A percentile compares a stretch with the other conserved stretches of the same genome.
These are phyloP conservation scores for Trametes cinnabarina DNA, from an alignment of 768 basidiomycete genomes.

Conservation along the genomic window DNA sequence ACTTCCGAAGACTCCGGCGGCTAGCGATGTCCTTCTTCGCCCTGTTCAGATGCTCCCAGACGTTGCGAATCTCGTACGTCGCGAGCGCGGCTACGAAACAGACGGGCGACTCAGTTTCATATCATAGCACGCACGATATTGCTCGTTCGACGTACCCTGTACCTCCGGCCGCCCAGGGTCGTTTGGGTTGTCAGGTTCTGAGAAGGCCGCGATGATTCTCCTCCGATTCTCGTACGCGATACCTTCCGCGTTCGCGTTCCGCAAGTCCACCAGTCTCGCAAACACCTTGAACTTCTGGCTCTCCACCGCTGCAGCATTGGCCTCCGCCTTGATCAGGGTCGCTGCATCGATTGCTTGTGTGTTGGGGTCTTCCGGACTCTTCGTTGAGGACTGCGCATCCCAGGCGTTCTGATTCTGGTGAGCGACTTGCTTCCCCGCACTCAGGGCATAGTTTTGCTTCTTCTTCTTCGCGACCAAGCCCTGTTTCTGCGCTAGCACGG, in stretches of 20 bases:
- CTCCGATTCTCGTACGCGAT: constrained; percentile 84
- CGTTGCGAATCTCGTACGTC: constrained; percentile 80
- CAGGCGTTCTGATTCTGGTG: too few relatives aligned
- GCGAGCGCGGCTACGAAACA: constrained; percentile 73
- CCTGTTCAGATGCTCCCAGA: constrained; percentile 69
- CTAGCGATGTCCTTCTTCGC: constrained; percentile 77
- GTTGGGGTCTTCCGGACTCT: too few relatives aligned
- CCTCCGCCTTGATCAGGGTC: neutral
- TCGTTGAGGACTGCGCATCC: too few relatives aligned
- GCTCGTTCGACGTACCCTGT: constrained; percentile 64
- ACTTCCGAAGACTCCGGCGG: constrained; percentile 67
- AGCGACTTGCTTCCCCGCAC: too few relatives aligned
- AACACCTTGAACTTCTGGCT: constrained; percentile 52
- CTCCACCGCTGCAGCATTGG: constrained; percentile 28
- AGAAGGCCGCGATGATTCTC: constrained; percentile 78
- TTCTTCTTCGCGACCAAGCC: too few relatives aligned
- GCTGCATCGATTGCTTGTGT: neutral
- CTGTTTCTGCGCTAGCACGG: neutral
- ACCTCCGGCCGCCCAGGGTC: constrained; percentile 87
- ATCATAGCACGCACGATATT: neutral
- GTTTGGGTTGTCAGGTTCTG: constrained; percentile 57
- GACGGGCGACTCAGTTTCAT: neutral
- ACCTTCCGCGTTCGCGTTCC: constrained; percentile 85
- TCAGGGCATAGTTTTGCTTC: too few relatives aligned
- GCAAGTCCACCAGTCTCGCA: constrained; percentile 72